Percentiles rank a stretch among this genome's conserved stretches.
phyloP scores from a whole-genome alignment of 768 basidiomycete species.

The Amanita fuliginea region DNA sequence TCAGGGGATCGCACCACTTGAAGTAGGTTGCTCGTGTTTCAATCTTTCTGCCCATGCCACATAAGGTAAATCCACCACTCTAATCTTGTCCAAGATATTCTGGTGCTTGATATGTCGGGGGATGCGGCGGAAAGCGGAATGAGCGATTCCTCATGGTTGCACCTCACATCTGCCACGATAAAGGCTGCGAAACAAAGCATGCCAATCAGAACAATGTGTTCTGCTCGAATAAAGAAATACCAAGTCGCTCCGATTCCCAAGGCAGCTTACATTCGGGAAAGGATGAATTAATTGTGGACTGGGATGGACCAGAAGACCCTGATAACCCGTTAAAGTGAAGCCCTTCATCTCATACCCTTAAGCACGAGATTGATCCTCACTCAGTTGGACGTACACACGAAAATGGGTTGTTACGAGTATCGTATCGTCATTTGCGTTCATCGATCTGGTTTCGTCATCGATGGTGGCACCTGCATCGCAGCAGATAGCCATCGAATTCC shows the following conservation, averaged over 20 bases:
- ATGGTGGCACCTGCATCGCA: conserved; percentile 60
- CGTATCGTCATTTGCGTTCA: conserved; percentile 59
- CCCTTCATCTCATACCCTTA: background rate
- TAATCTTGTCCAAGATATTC: background rate
- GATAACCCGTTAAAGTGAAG: conserved; percentile 49
- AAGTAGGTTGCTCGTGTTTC: conserved; percentile 49
- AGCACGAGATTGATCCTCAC: background rate
- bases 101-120: conserved; percentile 54
- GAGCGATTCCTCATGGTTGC: too few species aligned
- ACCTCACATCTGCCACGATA: too few species aligned
- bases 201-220: background rate
- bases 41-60: conserved; percentile 55
- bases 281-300: conserved; percentile 34
- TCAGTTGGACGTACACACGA: conserved; percentile 42
- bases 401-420: conserved; percentile 59
- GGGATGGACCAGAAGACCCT: conserved; percentile 53
- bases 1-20: conserved; percentile 48
- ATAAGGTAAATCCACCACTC: conserved; percentile 30
- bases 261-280: too few species aligned
- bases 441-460: conserved; percentile 58
- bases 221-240: too few species aligned
- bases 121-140: too few species aligned
- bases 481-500: conserved; percentile 41
- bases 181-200: too few species aligned
- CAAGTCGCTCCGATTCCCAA: too few species aligned